Evolutionary conservation across 345 rosid genomes (phyloP).

Genomic region (Viola odorata): DNA sequence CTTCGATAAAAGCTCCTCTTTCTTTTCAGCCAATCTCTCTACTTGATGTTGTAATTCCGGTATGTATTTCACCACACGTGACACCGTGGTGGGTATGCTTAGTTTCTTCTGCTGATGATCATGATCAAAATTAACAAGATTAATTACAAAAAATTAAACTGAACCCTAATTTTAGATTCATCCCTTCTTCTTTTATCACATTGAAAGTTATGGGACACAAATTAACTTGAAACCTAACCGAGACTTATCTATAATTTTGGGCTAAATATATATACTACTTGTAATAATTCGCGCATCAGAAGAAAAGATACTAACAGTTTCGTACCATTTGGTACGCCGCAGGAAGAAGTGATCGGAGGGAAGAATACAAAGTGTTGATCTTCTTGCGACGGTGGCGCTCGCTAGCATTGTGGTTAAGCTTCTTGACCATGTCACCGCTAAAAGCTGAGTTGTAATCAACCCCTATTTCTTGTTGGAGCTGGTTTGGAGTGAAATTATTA

Average conservation of each 20-base stretch:
- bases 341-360: conserved; percentile 64
- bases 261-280: too few species aligned
- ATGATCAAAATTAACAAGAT: not conserved
- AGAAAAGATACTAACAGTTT: too few species aligned
- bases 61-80: conserved; percentile 41
- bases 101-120: conserved; percentile 34
- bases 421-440: conserved; percentile 28
- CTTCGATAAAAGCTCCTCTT: conserved; percentile 40
- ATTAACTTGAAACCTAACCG: too few species aligned
- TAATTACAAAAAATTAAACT: not conserved
- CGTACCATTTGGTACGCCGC: conserved; percentile 40
- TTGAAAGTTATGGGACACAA: too few species aligned
- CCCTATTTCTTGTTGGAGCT: too few species aligned
- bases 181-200: too few species aligned
- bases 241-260: too few species aligned
- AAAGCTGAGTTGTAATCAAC: too few species aligned
- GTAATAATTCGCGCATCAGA: too few species aligned
- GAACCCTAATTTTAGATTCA: not conserved
- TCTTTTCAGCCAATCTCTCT: conserved; percentile 29
- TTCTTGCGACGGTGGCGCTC: conserved; percentile 62
- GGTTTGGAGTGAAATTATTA: too few species aligned
- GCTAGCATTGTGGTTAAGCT: conserved; percentile 68
- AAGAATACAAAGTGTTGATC: conserved; percentile 46
- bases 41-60: conserved; percentile 46
- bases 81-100: conserved; percentile 47